Base-by-base conservation (phyloP, 2,329 filamentous ascomycete genomes). In the Aspergillus quadrilineatus region DNA sequence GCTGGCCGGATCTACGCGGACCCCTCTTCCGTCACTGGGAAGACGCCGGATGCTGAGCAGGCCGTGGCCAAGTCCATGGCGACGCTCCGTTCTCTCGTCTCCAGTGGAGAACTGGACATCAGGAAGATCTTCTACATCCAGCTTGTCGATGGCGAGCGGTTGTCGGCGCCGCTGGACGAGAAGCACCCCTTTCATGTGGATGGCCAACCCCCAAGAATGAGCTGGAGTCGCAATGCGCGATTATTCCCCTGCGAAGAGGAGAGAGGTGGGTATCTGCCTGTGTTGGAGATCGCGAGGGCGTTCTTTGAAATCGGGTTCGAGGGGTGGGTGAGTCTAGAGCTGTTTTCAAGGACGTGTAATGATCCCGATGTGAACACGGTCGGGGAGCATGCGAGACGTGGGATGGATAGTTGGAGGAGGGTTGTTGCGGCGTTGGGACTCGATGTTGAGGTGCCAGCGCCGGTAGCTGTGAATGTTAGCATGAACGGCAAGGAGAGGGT, bases 71-170 rank as follows among this genome's bases (percentile, higher is more conserved):
- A 75, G 1, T 87, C 85, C 0, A 71, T 47, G 30, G n/a, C 10
- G 3, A 47, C 1, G 4, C 44, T 47, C 7, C 44, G 30, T 9
- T 7, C 1, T 1, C 17, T 17, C 6, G 30, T 47, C 7, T 34
- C 44, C 1, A 17, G 26, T 14, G 75, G 74, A 0, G 74, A 43
- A 12, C 8, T 91, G 6, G 83, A 90, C 58, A 77, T 83, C 1
- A 70, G 75, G 42, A 90, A 88, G 69, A 79, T 93, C 0, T 90
- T 91, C 65, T 90, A 89, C 65, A 78, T 93, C 1, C 90, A 93
- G 67, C 80, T 92, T 6, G 89, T 89, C 4, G 89, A 93, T 65
- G 89, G 85, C 1, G 87, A 90, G 69, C 77, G 81, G 4, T 77
- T 92, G 3, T 65, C 71, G 0, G 65, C 74, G 9, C 88, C 89